Base-by-base conservation (phyloP, 2,329 filamentous ascomycete species). In the Akanthomyces muscarius region DNA sequence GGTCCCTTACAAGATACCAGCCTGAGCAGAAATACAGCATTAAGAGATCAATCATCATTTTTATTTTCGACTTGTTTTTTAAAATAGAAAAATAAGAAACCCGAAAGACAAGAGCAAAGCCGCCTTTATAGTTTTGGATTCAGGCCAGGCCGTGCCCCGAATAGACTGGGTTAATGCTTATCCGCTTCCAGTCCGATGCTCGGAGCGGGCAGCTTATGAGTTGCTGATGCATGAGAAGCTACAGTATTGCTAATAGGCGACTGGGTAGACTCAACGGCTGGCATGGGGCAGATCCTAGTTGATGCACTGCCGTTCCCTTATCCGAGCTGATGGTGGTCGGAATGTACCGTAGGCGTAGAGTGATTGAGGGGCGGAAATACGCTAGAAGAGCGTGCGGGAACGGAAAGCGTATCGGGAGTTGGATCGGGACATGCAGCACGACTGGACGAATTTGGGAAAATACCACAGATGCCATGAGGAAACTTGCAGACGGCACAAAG, bases 301-400 rank as follows among this genome's bases (percentile, higher is more conserved):
- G 25, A 11, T 52, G 16, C 21, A 61, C 16, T 61, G 50, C 58
- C 58, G 58, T 53, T 61, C 41, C 58, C 41, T 61, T 54, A 61
- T 54, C 58, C 58, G 58, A 61, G 23, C 38, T 18, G 48, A 47
- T 11, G 10, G 25, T 11, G 10, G 25, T 54, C 58, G 48, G 50
- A 54, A 61, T 28, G 50, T 18, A 53, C 47, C 47, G 30, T 36
- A 23, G 30, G 3, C 38, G 47, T 44, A 23, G 16, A n/a, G n/a
- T 30, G 38, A 33, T 47, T 30, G 44, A 63, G 63, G 45, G 63
- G 61, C 63, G 48, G 50, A 47, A 54, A n/a, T n/a, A 51, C 58
- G 58, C 58, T 61, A 61, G 50, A 54, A 25, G 48, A 44, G 14
- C 18, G 18, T 6, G 58, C 48, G 57, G 57, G 57, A 50, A 47